Percentiles rank a stretch among this genome's conserved stretches.
These are phyloP conservation scores for Dothideomycetes sp. DNA, from an alignment of 2,329 filamentous ascomycete species.

Conservation along the genomic window DNA sequence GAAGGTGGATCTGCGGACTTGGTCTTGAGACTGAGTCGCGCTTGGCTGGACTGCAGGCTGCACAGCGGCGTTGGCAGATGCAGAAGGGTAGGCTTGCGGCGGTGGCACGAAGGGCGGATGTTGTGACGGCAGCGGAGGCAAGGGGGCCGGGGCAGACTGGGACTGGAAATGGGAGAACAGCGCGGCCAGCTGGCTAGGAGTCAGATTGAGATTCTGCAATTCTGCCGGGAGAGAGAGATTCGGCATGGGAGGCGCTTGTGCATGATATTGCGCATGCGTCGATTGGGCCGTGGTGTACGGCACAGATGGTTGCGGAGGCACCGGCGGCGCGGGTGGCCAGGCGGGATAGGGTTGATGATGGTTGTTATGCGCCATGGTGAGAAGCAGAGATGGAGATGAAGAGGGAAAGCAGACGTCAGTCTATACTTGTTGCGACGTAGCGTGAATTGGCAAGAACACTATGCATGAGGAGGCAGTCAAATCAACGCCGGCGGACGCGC, in stretches of 20 bases:
- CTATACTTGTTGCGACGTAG: neutral
- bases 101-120: too few relatives aligned
- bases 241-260: constrained; percentile 3
- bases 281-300: too few relatives aligned
- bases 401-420: neutral
- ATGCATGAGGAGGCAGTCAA: neutral
- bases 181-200: constrained; percentile 9
- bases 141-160: constrained; percentile 6
- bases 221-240: constrained; percentile 6
- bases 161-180: constrained; percentile 8
- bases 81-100: constrained; percentile 1
- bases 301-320: neutral
- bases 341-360: neutral
- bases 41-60: too few relatives aligned
- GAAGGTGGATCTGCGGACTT: too few relatives aligned
- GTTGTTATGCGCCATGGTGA: neutral
- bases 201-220: constrained; percentile 8
- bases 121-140: constrained; percentile 2
- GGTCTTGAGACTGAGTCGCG: too few relatives aligned
- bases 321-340: neutral
- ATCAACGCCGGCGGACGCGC: too few relatives aligned
- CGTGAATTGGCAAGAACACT: neutral
- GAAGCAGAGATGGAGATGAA: neutral
- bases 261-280: neutral
- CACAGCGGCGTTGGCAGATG: neutral